A percentile compares a stretch with the other conserved stretches of the same genome.
Conservation (phyloP, 805 yeast genomes). For the Blastobotrys muscicola region DNA sequence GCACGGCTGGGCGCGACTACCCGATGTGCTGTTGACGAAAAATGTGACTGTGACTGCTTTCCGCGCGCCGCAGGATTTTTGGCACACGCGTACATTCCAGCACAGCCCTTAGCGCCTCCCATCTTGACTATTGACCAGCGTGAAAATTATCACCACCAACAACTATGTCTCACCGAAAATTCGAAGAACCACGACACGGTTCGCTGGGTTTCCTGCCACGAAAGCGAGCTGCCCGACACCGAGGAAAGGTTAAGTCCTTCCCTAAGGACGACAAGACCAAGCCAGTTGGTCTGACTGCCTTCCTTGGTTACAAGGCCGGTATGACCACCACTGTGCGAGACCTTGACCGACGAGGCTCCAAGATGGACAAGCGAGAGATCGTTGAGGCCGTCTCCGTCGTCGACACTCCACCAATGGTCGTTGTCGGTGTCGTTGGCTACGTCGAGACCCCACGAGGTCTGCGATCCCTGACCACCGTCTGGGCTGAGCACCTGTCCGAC, state of each 20-base stretch:
- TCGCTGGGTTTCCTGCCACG: slow-evolving; percentile 98
- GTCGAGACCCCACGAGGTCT: slow-evolving; percentile 99
- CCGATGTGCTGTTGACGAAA: background rate
- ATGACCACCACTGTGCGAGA: slow-evolving; percentile 99
- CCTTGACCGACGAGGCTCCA: slow-evolving; percentile 99
- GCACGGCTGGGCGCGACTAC: background rate
- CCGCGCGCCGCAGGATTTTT: too few relatives aligned
- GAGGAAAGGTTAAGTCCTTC: slow-evolving; percentile 99
- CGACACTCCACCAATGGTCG: slow-evolving; percentile 98
- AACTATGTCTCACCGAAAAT: slow-evolving; percentile 98
- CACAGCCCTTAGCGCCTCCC: too few relatives aligned
- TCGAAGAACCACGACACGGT: slow-evolving; percentile 99
- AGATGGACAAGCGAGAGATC: slow-evolving; percentile 99
- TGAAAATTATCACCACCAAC: background rate
- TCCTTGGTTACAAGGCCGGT: slow-evolving; percentile 99
- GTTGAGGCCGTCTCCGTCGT: slow-evolving; percentile 99
- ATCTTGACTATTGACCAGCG: too few relatives aligned
- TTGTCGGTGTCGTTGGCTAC: slow-evolving; percentile 99
- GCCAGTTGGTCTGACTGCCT: slow-evolving; percentile 98
- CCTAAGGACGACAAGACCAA: slow-evolving; percentile 97
- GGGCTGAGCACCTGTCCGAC: slow-evolving; percentile 99
- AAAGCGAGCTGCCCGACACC: slow-evolving; percentile 97
- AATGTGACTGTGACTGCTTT: background rate
- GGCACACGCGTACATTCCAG: too few relatives aligned
- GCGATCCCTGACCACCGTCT: slow-evolving; percentile 98